Conservation (phyloP, 176 grass and related monocot genomes). For the Leersia perrieri region DNA sequence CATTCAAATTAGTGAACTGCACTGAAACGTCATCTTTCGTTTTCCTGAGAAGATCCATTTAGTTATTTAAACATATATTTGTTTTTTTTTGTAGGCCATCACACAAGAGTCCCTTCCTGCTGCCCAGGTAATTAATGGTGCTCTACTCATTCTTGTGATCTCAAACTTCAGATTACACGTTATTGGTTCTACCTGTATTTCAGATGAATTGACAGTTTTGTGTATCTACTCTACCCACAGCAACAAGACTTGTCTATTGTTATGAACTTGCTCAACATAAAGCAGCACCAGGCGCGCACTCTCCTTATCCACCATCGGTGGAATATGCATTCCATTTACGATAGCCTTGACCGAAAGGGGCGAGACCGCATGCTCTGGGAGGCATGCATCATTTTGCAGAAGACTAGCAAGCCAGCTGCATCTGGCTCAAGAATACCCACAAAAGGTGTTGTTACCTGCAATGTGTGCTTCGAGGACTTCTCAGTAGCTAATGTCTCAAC, state of each 20-base stretch:
- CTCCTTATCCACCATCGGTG: slow-evolving; percentile 58
- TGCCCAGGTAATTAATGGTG: slow-evolving; percentile 51
- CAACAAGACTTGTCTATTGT: slow-evolving; percentile 40
- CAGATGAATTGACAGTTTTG: too few species aligned
- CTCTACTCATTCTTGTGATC: too few species aligned
- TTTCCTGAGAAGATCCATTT: neutral
- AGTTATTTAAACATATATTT: neutral
- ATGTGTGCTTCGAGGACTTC: slow-evolving; percentile 35
- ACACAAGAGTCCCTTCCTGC: slow-evolving; percentile 21
- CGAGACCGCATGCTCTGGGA: slow-evolving; percentile 46
- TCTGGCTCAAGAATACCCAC: neutral
- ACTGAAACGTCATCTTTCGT: neutral
- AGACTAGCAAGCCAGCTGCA: neutral
- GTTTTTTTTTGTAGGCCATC: slow-evolving; percentile 42
- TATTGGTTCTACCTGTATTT: too few species aligned
- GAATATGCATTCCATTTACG: slow-evolving; percentile 44
- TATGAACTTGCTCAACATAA: slow-evolving; percentile 54
- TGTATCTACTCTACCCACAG: slow-evolving; percentile 16
- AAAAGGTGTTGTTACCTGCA: slow-evolving; percentile 5
- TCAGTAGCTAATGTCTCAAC: neutral
- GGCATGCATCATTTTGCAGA: neutral
- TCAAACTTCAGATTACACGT: neutral
- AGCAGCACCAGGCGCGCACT: slow-evolving; percentile 45
- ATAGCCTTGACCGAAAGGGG: slow-evolving; percentile 43
- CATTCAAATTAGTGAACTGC: neutral